Evolutionary conservation across 2,329 filamentous ascomycete genomes (phyloP).

Genomic region (Capronia coronata): DNA sequence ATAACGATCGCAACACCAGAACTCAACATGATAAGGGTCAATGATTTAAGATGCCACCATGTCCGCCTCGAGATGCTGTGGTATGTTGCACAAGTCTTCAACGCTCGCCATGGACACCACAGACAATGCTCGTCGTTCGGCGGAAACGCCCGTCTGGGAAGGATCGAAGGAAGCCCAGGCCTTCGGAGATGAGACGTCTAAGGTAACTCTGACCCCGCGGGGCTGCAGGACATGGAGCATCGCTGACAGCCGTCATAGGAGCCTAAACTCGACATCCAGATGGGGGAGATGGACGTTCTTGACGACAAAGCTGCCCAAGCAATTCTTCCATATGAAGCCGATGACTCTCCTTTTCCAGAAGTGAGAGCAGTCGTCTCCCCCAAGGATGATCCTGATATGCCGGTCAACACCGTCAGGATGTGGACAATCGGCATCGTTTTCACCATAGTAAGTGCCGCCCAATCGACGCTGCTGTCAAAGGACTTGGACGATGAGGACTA

Average conservation of each 20-base stretch:
- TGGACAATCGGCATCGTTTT: constrained; percentile 75
- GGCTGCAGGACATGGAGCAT: no score
- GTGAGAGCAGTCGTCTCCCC: constrained; percentile 72
- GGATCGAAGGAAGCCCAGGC: background rate
- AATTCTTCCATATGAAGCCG: constrained; percentile 6
- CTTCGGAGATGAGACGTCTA: background rate
- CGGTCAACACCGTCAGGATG: constrained; percentile 77
- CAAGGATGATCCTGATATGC: constrained; percentile 66
- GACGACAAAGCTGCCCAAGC: background rate
- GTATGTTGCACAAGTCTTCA: no score
- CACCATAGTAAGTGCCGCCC: constrained; percentile 45
- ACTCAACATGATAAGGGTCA: background rate
- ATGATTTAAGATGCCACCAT: no score
- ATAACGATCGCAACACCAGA: no score
- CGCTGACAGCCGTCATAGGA: background rate
- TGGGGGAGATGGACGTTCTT: background rate
- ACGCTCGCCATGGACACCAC: background rate
- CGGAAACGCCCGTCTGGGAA: background rate
- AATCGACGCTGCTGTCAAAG: no score
- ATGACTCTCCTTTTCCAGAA: constrained; percentile 54
- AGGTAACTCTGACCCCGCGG: background rate
- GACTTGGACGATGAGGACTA: background rate
- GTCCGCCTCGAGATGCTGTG: no score
- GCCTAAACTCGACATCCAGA: background rate
- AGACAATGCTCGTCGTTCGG: background rate